phyloP scores from a whole-genome alignment of 768 basidiomycete species.

The Trametopsis cervina region DNA sequence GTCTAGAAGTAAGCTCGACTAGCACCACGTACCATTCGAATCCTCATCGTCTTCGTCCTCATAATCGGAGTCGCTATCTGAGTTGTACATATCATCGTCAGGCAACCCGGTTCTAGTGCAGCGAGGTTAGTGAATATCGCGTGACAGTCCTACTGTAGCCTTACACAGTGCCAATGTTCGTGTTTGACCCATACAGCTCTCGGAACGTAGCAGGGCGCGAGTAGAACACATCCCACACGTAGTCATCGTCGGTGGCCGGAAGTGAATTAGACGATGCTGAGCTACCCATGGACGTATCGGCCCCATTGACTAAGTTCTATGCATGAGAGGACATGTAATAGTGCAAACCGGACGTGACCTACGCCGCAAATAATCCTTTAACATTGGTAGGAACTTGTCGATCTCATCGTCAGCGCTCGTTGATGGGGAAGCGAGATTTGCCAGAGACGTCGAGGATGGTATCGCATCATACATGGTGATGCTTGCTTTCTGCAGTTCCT shows the following conservation, averaged over 20 bases:
- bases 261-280: not conserved
- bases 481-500: slow-evolving; percentile 31
- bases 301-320: not conserved
- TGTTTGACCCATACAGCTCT: slow-evolving; percentile 50
- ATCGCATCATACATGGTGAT: slow-evolving; percentile 72
- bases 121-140: not conserved
- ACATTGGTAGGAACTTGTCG: slow-evolving; percentile 70
- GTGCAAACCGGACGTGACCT: not conserved
- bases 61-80: slow-evolving; percentile 8
- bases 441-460: slow-evolving; percentile 19
- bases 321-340: too few relatives aligned
- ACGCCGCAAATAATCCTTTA: slow-evolving; percentile 71
- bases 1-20: not conserved
- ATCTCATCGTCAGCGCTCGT: slow-evolving; percentile 47
- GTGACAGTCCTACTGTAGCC: slow-evolving; percentile 18
- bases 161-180: slow-evolving; percentile 60
- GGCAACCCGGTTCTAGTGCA: slow-evolving; percentile 56
- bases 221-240: slow-evolving; percentile 83
- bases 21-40: slow-evolving; percentile 55
- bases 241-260: slow-evolving; percentile 42
- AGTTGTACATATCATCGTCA: slow-evolving; percentile 42
- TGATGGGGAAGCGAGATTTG: slow-evolving; percentile 4
- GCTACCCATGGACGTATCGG: not conserved
- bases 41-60: slow-evolving; percentile 46
- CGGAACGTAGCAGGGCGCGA: slow-evolving; percentile 53